These are phyloP conservation scores for Hsuehochloa calcarea DNA, from an alignment of 176 grass and related monocot genomes.

Conservation along the genomic window DNA sequence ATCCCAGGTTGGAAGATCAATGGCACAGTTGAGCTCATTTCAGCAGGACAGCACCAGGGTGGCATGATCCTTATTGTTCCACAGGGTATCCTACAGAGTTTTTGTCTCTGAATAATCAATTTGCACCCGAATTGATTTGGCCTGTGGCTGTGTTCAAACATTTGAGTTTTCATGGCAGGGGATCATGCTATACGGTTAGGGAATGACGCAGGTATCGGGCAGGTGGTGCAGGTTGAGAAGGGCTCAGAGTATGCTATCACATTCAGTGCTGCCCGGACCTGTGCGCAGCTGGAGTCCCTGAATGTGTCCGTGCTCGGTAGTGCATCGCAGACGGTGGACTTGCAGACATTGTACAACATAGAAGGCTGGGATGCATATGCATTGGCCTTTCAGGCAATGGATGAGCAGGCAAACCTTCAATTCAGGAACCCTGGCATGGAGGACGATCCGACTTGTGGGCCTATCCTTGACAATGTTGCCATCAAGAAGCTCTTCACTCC, in stretches of 20 bases:
- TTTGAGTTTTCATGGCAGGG: slow-evolving; percentile 42
- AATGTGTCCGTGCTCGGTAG: slow-evolving; percentile 68
- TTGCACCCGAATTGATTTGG: not conserved
- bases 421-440: slow-evolving; percentile 99
- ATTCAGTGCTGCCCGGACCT: slow-evolving; percentile 91
- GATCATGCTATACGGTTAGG: slow-evolving; percentile 81
- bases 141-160: not conserved
- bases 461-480: slow-evolving; percentile 85
- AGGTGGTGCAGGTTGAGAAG: slow-evolving; percentile 76
- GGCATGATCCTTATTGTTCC: slow-evolving; percentile 99
- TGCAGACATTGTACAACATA: slow-evolving; percentile 96
- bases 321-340: slow-evolving; percentile 63
- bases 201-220: slow-evolving; percentile 82
- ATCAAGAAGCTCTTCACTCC: slow-evolving; percentile 93
- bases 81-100: slow-evolving; percentile 51
- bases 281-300: slow-evolving; percentile 85
- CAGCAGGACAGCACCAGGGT: slow-evolving; percentile 85
- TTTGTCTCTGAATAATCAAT: not conserved
- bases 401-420: slow-evolving; percentile 56
- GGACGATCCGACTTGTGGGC: slow-evolving; percentile 92
- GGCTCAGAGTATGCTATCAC: slow-evolving; percentile 79
- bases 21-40: slow-evolving; percentile 87
- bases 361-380: slow-evolving; percentile 98
- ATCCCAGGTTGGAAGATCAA: slow-evolving; percentile 89
- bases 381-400: slow-evolving; percentile 75